These are phyloP conservation scores for Calonectria fujianensis DNA, from an alignment of 2,329 filamentous ascomycete species.

Conservation along the genomic window DNA sequence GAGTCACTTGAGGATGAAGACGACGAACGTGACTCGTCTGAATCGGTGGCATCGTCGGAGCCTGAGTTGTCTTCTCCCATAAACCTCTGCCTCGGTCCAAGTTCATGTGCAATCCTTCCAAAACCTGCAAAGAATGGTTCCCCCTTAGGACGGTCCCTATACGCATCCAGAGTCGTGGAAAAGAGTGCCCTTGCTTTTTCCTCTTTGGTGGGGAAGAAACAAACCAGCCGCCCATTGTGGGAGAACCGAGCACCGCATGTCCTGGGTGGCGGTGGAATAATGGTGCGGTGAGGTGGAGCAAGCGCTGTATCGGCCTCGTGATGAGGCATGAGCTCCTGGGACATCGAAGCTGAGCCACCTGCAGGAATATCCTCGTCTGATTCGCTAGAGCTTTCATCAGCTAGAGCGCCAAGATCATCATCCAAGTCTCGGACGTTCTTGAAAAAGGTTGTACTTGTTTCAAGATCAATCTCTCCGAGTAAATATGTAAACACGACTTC, in stretches of 20 bases:
- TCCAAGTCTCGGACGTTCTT: conserved; percentile 79
- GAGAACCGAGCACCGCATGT: conserved; percentile 78
- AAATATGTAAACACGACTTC: conserved; percentile 78
- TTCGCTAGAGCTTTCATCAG: conserved; percentile 89
- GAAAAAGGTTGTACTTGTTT: conserved; percentile 76
- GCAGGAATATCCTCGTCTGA: conserved; percentile 78
- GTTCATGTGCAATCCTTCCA: conserved; percentile 72
- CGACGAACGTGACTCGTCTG: conserved; percentile 69
- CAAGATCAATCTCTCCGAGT: conserved; percentile 77
- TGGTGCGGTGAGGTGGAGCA: conserved; percentile 69
- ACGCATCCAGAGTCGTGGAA: conserved; percentile 66
- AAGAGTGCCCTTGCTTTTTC: conserved; percentile 73
- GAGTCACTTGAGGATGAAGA: conserved; percentile 75
- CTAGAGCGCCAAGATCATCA: conserved; percentile 73
- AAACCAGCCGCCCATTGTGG: conserved; percentile 77
- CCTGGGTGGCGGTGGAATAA: conserved; percentile 74
- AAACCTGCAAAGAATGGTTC: conserved; percentile 76
- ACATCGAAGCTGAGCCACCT: conserved; percentile 75
- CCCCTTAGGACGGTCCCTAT: conserved; percentile 69
- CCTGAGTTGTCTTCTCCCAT: conserved; percentile 70
- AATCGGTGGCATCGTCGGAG: conserved; percentile 71
- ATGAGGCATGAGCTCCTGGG: conserved; percentile 75
- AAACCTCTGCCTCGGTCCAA: conserved; percentile 67
- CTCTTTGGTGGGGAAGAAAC: conserved; percentile 82
- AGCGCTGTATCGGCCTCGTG: conserved; percentile 73